Percentiles rank a stretch among this genome's conserved stretches.
Conservation (phyloP, 345 rosid species). For the Melaleuca quinquenervia region DNA sequence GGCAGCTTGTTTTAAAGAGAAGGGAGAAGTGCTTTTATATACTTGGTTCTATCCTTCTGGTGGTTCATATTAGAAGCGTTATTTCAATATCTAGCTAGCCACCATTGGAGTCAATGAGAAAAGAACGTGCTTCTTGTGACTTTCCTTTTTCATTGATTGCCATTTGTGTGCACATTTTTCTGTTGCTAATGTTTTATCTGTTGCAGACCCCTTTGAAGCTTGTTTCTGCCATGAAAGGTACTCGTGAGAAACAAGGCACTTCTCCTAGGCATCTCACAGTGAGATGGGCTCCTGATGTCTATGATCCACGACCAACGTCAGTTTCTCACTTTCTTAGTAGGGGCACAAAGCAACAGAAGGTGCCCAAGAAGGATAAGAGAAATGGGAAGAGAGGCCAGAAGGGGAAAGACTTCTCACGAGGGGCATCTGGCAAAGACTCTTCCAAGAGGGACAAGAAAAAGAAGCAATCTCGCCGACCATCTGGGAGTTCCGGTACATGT, state of each 20-base stretch:
- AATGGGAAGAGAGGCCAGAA: conserved; percentile 68
- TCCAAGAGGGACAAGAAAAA: conserved; percentile 26
- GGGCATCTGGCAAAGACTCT: conserved; percentile 24
- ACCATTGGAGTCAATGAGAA: neutral
- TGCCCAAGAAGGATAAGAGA: conserved; percentile 54
- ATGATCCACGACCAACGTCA: conserved; percentile 76
- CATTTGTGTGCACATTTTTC: neutral
- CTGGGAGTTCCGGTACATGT: conserved; percentile 11
- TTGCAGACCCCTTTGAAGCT: conserved; percentile 31
- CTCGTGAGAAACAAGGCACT: conserved; percentile 54
- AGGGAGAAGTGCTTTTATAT: neutral
- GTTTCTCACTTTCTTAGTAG: conserved; percentile 46
- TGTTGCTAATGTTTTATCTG: neutral
- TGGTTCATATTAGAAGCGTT: neutral
- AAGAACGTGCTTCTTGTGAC: neutral
- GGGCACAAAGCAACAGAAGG: conserved; percentile 40
- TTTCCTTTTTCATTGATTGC: neutral
- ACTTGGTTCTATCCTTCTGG: neutral
- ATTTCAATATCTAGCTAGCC: neutral
- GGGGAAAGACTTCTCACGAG: conserved; percentile 33
- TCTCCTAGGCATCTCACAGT: conserved; percentile 35
- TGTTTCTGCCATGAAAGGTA: conserved; percentile 77
- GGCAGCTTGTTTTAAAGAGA: neutral
- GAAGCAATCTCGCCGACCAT: conserved; percentile 42
- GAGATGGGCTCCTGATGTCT: conserved; percentile 83